Percentiles rank a stretch among this genome's conserved stretches.
Evolutionary conservation across 495 filamentous ascomycete genomes (phyloP).

Genomic region (Aspergillus avenaceus): DNA sequence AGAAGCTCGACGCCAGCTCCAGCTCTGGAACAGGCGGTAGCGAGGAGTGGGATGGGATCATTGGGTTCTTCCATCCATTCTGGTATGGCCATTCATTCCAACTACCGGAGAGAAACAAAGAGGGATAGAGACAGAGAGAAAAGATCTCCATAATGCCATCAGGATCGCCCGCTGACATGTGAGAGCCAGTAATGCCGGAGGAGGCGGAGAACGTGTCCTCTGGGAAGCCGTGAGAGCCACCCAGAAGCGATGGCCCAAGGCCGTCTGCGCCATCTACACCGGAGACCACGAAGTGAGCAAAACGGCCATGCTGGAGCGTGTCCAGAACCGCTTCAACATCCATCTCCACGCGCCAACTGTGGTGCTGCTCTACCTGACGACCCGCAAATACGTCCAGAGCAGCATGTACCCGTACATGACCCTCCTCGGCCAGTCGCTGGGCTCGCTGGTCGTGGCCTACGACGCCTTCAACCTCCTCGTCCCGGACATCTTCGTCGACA

Average conservation of each 20-base stretch:
- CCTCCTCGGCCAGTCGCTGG: constrained; percentile 86
- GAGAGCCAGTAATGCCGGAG: constrained; percentile 76
- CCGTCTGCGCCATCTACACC: constrained; percentile 87
- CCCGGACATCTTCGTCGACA: constrained; percentile 93
- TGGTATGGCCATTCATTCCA: constrained; percentile 51
- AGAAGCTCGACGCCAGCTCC: constrained; percentile 60
- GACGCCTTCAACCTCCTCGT: constrained; percentile 91
- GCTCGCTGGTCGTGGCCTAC: constrained; percentile 79
- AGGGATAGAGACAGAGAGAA: too few species aligned
- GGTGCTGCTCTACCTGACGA: constrained; percentile 84
- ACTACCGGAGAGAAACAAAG: too few species aligned
- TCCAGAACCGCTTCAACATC: constrained; percentile 91
- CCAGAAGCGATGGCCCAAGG: constrained; percentile 82
- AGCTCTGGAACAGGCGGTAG: constrained; percentile 47
- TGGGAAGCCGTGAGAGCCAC: constrained; percentile 95
- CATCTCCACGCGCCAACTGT: constrained; percentile 77
- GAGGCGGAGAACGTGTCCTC: constrained; percentile 91
- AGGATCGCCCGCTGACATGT: background rate
- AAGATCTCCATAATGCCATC: background rate
- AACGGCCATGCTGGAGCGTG: constrained; percentile 68
- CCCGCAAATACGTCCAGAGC: constrained; percentile 76
- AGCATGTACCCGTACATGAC: constrained; percentile 90
- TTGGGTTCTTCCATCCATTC: constrained; percentile 97
- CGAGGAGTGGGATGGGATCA: constrained; percentile 71
- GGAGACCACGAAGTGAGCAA: constrained; percentile 89